Conservation (phyloP, 148 eudicot species). For the Euryodendron excelsum region DNA sequence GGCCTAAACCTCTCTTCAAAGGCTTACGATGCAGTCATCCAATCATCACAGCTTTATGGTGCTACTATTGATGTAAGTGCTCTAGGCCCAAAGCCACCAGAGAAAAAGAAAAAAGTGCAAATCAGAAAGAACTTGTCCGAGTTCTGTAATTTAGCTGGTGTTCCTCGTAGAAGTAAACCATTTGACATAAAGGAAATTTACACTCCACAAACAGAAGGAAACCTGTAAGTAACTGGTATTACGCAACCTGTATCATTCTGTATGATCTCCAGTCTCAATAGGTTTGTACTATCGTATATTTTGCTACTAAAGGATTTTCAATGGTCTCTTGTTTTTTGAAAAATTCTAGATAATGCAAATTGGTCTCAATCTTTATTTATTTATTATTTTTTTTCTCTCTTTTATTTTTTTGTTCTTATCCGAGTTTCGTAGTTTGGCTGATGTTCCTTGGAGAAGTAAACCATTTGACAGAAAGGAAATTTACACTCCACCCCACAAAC, state of each 20-base stretch:
- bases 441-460: conserved; percentile 47
- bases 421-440: conserved; percentile 42
- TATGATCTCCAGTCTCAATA: no score
- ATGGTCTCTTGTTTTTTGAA: no score
- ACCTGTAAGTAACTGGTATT: conserved; percentile 12
- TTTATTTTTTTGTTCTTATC: no score
- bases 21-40: conserved; percentile 72
- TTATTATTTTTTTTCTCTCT: no score
- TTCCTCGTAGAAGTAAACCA: conserved; percentile 45
- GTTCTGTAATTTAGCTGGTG: conserved; percentile 40
- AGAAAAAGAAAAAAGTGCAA: conserved; percentile 44
- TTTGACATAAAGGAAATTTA: conserved; percentile 44
- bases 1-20: conserved; percentile 54
- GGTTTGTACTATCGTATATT: no score
- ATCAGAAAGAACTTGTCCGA: conserved; percentile 41
- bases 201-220: conserved; percentile 23
- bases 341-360: no score
- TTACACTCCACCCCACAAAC: conserved; percentile 26
- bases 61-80: conserved; percentile 50
- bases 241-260: background rate
- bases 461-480: conserved; percentile 46
- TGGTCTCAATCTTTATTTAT: no score
- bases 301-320: no score
- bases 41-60: conserved; percentile 38
- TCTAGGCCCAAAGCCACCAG: conserved; percentile 70